Percentiles rank a stretch among this genome's conserved stretches.
phyloP scores from a whole-genome alignment of 202 grass and related monocot species.

The Setaria viridis region DNA sequence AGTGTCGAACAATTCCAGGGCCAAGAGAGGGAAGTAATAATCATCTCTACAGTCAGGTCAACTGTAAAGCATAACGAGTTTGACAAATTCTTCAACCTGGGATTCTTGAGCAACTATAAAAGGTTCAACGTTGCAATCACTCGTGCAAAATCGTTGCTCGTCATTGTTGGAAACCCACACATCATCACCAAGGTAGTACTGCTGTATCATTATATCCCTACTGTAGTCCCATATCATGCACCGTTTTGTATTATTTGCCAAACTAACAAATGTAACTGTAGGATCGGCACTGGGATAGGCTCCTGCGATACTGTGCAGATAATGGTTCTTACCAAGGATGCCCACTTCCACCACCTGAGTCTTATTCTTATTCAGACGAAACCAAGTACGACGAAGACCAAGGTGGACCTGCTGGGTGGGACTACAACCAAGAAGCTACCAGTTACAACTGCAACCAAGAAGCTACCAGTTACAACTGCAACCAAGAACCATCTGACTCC shows the following conservation, averaged over 20 bases:
- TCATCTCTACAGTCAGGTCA: slow-evolving; percentile 93
- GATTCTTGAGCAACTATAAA: slow-evolving; percentile 82
- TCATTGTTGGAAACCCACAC: slow-evolving; percentile 91
- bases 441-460: slow-evolving; percentile 27
- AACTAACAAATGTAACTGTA: slow-evolving; percentile 43
- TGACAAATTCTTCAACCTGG: slow-evolving; percentile 76
- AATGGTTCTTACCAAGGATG: slow-evolving; percentile 94
- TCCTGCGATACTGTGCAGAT: slow-evolving; percentile 79
- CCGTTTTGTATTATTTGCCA: slow-evolving; percentile 37
- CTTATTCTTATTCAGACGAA: slow-evolving; percentile 47
- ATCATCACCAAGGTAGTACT: slow-evolving; percentile 77
- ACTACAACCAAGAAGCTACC: slow-evolving; percentile 38
- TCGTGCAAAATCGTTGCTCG: slow-evolving; percentile 81
- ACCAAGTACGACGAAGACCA: slow-evolving; percentile 33
- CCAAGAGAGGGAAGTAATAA: slow-evolving; percentile 89
- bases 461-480: slow-evolving; percentile 9
- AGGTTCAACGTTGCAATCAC: slow-evolving; percentile 95
- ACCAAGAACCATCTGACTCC: slow-evolving; percentile 39
- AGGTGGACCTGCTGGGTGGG: slow-evolving; percentile 34
- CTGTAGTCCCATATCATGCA: slow-evolving; percentile 21
- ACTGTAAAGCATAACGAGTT: slow-evolving; percentile 88
- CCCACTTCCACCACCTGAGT: slow-evolving; percentile 67
- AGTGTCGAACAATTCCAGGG: slow-evolving; percentile 97
- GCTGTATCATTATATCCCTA: slow-evolving; percentile 23
- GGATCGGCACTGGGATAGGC: slow-evolving; percentile 87